These are phyloP conservation scores for Alternaria sp. DNA, from an alignment of 2,329 filamentous ascomycete species.

Conservation along the genomic window DNA sequence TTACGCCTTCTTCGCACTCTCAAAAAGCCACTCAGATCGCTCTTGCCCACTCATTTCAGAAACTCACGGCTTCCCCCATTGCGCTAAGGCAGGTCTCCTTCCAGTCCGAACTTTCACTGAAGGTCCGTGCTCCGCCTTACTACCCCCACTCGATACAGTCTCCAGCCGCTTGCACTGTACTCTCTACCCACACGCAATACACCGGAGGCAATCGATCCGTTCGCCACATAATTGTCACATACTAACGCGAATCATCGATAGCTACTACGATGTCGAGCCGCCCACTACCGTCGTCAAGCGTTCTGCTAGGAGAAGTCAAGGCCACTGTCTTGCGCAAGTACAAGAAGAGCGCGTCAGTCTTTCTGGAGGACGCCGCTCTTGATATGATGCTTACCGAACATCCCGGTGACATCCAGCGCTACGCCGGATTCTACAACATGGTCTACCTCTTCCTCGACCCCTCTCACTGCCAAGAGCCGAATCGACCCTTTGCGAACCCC, in stretches of 20 bases:
- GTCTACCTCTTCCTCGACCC: not conserved
- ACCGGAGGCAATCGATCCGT: not conserved
- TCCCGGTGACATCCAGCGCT: not conserved
- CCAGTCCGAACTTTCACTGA: not conserved
- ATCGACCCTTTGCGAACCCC: not conserved
- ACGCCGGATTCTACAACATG: not conserved
- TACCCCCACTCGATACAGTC: not conserved
- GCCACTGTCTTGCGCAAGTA: not conserved
- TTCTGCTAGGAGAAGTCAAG: not conserved
- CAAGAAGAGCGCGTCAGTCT: not conserved
- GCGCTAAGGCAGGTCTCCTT: not conserved
- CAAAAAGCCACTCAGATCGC: not conserved
- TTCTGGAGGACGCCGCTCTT: not conserved
- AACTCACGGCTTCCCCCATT: not conserved
- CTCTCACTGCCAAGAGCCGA: not conserved
- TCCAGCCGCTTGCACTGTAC: not conserved
- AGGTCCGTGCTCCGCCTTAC: not conserved
- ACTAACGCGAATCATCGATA: not conserved
- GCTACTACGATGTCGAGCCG: not conserved
- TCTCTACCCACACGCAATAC: not conserved
- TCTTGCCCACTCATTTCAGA: not conserved
- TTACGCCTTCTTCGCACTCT: not conserved
- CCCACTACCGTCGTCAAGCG: not conserved
- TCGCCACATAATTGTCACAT: not conserved
- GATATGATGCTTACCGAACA: not conserved